Conservation (phyloP, 805 yeast species). For the Zygoascus flipseniorum region DNA sequence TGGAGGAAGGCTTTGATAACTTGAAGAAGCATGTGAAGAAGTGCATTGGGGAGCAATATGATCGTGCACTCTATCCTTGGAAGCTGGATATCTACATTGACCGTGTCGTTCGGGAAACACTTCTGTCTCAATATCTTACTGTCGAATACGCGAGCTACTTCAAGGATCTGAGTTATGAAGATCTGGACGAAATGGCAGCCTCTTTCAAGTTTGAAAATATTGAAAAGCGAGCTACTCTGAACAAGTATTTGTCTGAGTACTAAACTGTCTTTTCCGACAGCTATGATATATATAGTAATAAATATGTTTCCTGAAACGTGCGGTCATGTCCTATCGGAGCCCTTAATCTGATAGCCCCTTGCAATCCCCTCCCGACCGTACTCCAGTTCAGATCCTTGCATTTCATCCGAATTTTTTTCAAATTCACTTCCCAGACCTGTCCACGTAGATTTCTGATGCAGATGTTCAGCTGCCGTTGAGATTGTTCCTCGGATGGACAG, state of each 20-base stretch:
- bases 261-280: background rate
- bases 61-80: slow-evolving; percentile 39
- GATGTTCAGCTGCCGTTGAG: slow-evolving; percentile 75
- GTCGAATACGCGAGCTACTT: slow-evolving; percentile 41
- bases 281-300: too few relatives aligned
- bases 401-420: slow-evolving; percentile 32
- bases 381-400: slow-evolving; percentile 72
- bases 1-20: slow-evolving; percentile 30
- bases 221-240: slow-evolving; percentile 35
- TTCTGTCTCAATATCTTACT: slow-evolving; percentile 36
- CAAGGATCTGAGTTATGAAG: slow-evolving; percentile 35
- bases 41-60: slow-evolving; percentile 35
- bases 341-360: slow-evolving; percentile 50
- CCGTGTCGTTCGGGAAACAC: slow-evolving; percentile 36
- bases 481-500: slow-evolving; percentile 68
- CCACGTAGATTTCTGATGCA: slow-evolving; percentile 68
- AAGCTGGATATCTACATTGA: slow-evolving; percentile 31
- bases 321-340: slow-evolving; percentile 4
- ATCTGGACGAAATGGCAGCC: slow-evolving; percentile 44
- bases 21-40: slow-evolving; percentile 32
- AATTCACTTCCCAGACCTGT: slow-evolving; percentile 87
- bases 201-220: slow-evolving; percentile 42
- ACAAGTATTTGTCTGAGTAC: slow-evolving; percentile 17
- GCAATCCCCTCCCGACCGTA: slow-evolving; percentile 86
- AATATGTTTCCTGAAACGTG: too few relatives aligned